Conservation (phyloP, 768 basidiomycete genomes). For the Amanita phalloides region DNA sequence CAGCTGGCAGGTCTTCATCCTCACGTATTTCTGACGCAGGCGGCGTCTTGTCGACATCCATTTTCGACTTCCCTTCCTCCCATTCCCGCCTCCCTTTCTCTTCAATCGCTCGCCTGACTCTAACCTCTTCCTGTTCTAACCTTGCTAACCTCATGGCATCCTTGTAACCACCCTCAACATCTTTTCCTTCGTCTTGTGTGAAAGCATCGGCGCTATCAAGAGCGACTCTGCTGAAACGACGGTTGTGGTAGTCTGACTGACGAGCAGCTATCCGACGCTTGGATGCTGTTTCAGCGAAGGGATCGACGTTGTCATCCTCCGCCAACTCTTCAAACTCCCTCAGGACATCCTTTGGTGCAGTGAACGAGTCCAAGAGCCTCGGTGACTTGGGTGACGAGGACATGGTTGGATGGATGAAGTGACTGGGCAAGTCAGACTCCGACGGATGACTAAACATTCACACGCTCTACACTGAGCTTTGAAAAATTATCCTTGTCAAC, state of each 20-base stretch:
- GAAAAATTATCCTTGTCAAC: neutral
- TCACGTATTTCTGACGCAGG: constrained; percentile 72
- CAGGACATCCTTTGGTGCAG: constrained; percentile 87
- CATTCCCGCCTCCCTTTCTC: constrained; percentile 76
- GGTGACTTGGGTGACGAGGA: constrained; percentile 53
- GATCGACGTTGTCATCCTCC: constrained; percentile 88
- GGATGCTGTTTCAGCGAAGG: constrained; percentile 86
- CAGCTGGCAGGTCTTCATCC: constrained; percentile 58
- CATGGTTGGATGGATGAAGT: constrained; percentile 15
- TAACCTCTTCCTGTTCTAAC: constrained; percentile 87
- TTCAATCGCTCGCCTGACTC: constrained; percentile 77
- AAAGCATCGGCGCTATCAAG: constrained; percentile 78
- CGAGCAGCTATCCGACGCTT: constrained; percentile 89
- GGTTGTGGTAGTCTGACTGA: constrained; percentile 91
- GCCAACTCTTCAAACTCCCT: constrained; percentile 91
- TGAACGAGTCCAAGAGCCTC: constrained; percentile 82
- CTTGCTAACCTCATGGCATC: constrained; percentile 89
- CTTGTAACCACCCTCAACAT: constrained; percentile 83
- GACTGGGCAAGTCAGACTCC: neutral
- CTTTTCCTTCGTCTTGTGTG: constrained; percentile 54
- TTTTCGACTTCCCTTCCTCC: constrained; percentile 65
- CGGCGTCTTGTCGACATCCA: constrained; percentile 89
- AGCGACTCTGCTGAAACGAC: constrained; percentile 78
- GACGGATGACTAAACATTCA: constrained; percentile 17
- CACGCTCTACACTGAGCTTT: constrained; percentile 10